Base-by-base conservation (phyloP, 73 alveolate species). In the Paramecium sonneborni region DNA sequence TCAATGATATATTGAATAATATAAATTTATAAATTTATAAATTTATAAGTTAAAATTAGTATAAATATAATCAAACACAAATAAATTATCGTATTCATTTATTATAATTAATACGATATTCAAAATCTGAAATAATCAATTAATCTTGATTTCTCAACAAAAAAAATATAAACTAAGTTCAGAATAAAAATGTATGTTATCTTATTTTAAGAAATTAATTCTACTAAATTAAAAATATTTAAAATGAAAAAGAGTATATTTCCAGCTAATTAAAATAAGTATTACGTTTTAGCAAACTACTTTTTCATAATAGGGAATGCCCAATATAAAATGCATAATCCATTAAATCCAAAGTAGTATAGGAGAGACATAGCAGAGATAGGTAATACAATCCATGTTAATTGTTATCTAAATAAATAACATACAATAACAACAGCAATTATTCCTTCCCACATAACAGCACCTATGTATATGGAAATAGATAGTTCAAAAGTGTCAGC, bases 401-500 rank as follows among this genome's bases (percentile, higher is more conserved):
- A 10, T 62, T 62, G 14, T 62, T 62, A 6, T 32, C 84, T 62
- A 32, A 62, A 62, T 26, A 62, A 26, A 62, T 62, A 62, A 12
- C 84, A 62, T 14, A 21, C 84, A 62, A 62, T 62, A 62, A 62
- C 84, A 0, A 62, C 84, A 30, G 84, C 84, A 30, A 62, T 62
- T 0, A 62, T 62, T 1, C 84, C 84, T 62, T 62, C 84, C 84
- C 84, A 62, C 44, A 62, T 30, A 1, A 62, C 84, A 23, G 46
- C 44, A 26, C 84, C 18, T 30, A 62, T 62, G 44, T 30, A 62
- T 14, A 62, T 62, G 12, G 24, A 62, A 11, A 62, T 62, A 30
- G 84, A 62, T 26, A 62, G 6, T 12, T 62, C 84, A 62, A 62
- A 62, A 12, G 6, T 62, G 2, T 62, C 84, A 62, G 84, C 39